Evolutionary conservation across 2,329 filamentous ascomycete genomes (phyloP).

Genomic region (Orbilia blumenaviensis): DNA sequence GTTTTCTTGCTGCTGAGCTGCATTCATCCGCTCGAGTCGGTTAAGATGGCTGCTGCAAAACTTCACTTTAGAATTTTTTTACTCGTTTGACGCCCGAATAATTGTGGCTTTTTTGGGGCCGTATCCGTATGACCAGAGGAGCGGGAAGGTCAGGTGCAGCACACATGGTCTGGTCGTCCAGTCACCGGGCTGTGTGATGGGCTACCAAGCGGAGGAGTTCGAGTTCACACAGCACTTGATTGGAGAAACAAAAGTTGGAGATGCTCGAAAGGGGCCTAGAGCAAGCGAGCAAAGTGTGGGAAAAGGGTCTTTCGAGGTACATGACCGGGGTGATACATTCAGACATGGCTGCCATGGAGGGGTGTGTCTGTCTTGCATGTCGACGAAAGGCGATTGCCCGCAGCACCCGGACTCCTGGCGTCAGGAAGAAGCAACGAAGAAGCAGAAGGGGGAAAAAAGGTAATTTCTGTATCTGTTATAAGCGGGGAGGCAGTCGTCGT

Average conservation of each 20-base stretch:
- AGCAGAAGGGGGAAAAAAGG: not conserved
- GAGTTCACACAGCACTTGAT: slow-evolving; percentile 17
- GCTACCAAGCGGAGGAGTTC: not conserved
- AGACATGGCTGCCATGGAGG: too few species aligned
- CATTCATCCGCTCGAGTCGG: slow-evolving; percentile 1
- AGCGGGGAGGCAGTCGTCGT: not conserved
- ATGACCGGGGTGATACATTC: not conserved
- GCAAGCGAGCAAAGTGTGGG: not conserved
- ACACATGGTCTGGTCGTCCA: not conserved
- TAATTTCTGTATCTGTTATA: not conserved
- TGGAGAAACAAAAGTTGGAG: slow-evolving; percentile 11
- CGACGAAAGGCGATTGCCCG: slow-evolving; percentile 28
- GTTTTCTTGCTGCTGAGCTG: slow-evolving; percentile 9
- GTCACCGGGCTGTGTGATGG: not conserved
- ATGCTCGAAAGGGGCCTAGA: slow-evolving; percentile 25
- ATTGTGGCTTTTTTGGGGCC: slow-evolving; percentile 9
- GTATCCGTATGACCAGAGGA: slow-evolving; percentile 11
- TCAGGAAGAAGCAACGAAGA: slow-evolving; percentile 28
- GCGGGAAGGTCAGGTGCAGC: slow-evolving; percentile 10
- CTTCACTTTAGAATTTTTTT: not conserved
- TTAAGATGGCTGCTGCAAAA: not conserved
- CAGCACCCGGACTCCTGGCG: slow-evolving; percentile 31
- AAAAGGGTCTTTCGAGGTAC: slow-evolving; percentile 11
- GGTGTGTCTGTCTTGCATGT: not conserved
- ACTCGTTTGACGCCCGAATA: slow-evolving; percentile 20